phyloP scores from a whole-genome alignment of 176 grass and related monocot species.

The Oryza punctata region DNA sequence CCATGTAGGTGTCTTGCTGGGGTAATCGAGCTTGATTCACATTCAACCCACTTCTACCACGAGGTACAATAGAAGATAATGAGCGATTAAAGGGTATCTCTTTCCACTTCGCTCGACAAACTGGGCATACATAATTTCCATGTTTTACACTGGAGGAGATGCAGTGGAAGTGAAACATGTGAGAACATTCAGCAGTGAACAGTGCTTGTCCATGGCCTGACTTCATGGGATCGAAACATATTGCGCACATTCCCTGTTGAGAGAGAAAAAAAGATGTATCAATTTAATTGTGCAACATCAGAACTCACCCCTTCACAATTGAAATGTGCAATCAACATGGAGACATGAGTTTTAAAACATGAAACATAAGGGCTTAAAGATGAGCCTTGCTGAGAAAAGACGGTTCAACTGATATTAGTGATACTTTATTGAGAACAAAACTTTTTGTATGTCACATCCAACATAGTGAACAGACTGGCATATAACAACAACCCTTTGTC shows the following conservation, averaged over 20 bases:
- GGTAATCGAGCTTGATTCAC: conserved; percentile 47
- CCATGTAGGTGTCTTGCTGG: conserved; percentile 59
- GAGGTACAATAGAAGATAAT: conserved; percentile 52
- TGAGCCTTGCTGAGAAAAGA: background rate
- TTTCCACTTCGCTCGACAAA: conserved; percentile 95
- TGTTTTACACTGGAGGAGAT: conserved; percentile 91
- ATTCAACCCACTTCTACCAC: conserved; percentile 54
- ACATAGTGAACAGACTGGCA: background rate
- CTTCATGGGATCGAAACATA: conserved; percentile 94
- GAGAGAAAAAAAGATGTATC: conserved; percentile 16
- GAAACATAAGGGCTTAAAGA: background rate
- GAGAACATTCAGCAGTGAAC: conserved; percentile 97
- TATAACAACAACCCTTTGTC: background rate
- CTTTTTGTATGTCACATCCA: background rate
- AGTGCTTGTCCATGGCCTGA: conserved; percentile 82
- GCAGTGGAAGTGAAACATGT: conserved; percentile 97
- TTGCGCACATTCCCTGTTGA: conserved; percentile 75
- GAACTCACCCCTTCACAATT: background rate
- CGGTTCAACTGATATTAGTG: background rate
- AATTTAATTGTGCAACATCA: background rate
- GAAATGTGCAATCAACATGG: background rate
- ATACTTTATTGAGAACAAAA: conserved; percentile 3
- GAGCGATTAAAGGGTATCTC: conserved; percentile 71
- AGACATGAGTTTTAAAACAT: conserved; percentile 22
- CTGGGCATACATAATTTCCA: conserved; percentile 85